Evolutionary conservation across 1,139 yeast genomes (phyloP).

Genomic region (Torulaspora pretoriensis): DNA sequence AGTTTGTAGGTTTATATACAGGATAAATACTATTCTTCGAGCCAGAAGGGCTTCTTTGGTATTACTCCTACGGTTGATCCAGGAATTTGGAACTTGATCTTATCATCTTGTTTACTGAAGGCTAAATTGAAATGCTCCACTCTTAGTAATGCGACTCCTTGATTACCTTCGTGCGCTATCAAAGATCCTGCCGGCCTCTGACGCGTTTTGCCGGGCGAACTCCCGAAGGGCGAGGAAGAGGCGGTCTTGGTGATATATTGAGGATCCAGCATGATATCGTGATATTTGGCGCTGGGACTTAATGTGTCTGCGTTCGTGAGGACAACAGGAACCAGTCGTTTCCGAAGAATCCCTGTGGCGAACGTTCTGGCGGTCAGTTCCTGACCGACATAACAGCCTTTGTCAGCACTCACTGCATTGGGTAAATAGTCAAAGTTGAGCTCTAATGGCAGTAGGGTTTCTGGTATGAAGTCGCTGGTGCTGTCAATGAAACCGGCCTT

Average conservation of each 20-base stretch:
- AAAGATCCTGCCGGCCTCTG: conserved; percentile 54
- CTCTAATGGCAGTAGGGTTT: conserved; percentile 73
- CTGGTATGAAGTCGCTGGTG: conserved; percentile 42
- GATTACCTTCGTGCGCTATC: conserved; percentile 51
- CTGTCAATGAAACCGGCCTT: conserved; percentile 67
- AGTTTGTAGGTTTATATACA: no score
- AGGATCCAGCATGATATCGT: conserved; percentile 16
- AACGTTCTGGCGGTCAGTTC: conserved; percentile 87
- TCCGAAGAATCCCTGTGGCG: conserved; percentile 77
- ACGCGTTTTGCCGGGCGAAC: conserved; percentile 28
- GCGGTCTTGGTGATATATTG: conserved; percentile 9
- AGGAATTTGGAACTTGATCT: conserved; percentile 12
- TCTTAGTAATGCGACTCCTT: conserved; percentile 60
- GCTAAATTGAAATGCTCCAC: conserved; percentile 37
- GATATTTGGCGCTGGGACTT: conserved; percentile 19
- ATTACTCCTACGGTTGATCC: conserved; percentile 11
- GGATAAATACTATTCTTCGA: background rate
- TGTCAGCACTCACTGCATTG: conserved; percentile 77
- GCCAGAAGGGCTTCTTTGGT: conserved; percentile 30
- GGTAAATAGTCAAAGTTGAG: conserved; percentile 67
- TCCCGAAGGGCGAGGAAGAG: conserved; percentile 8
- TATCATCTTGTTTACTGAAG: conserved; percentile 13
- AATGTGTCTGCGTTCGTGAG: conserved; percentile 36
- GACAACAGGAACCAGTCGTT: conserved; percentile 72
- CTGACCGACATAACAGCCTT: conserved; percentile 96